These are phyloP conservation scores for Lasiodiplodia citricola DNA, from an alignment of 2,329 filamentous ascomycete genomes.

Conservation along the genomic window DNA sequence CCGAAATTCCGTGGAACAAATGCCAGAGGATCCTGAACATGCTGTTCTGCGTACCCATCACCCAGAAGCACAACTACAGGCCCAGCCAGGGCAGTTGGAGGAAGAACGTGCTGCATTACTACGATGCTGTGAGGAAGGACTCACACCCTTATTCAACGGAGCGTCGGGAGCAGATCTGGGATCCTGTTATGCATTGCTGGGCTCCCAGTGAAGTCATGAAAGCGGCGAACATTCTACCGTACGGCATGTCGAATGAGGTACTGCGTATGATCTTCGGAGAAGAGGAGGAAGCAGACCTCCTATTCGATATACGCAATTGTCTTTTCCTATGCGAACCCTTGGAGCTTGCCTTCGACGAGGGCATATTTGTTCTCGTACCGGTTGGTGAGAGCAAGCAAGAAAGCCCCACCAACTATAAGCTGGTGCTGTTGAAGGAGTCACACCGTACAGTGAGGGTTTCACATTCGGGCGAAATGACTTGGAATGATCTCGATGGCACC, in stretches of 20 bases:
- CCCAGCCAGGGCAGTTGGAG: background rate
- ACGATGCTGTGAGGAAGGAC: background rate
- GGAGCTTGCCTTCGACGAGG: background rate
- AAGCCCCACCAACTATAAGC: background rate
- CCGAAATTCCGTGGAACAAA: background rate
- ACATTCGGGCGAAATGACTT: background rate
- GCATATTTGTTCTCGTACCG: background rate
- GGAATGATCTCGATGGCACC: background rate
- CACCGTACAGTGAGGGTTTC: background rate
- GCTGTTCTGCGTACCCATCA: background rate
- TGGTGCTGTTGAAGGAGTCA: background rate
- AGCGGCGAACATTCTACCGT: slow-evolving; percentile 3
- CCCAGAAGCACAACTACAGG: background rate
- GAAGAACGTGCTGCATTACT: background rate
- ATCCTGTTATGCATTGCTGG: background rate
- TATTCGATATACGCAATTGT: background rate
- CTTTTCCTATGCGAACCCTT: background rate
- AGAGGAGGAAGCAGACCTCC: background rate
- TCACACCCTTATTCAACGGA: background rate
- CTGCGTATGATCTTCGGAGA: background rate
- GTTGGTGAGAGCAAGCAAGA: background rate
- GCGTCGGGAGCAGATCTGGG: background rate
- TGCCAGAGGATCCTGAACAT: background rate
- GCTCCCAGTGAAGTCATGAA: background rate
- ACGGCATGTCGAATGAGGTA: background rate